Percentiles rank a stretch among this genome's conserved stretches.
These are phyloP conservation scores for Wallacemonas sp. DNA, from an alignment of 208 protist species.

Conservation along the genomic window DNA sequence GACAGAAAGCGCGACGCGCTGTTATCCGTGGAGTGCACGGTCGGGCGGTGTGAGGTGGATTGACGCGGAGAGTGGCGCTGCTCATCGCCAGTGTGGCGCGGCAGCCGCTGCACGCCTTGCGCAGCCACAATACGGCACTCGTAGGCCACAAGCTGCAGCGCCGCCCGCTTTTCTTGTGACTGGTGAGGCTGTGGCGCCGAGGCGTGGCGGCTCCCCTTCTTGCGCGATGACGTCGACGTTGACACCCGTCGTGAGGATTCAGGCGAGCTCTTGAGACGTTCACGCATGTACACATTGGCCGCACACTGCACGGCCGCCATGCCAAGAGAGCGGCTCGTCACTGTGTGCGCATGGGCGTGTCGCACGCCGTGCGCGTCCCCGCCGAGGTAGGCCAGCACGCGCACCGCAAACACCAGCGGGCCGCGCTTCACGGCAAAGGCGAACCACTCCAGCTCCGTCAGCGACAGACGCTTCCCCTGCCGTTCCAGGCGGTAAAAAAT, in stretches of 20 bases:
- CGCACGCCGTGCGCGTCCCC: background rate
- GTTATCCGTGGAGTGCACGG: background rate
- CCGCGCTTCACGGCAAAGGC: conserved; percentile 37
- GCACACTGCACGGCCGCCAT: conserved; percentile 29
- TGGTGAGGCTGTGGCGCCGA: background rate
- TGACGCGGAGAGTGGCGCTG: background rate
- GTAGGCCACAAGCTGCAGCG: background rate
- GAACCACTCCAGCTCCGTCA: conserved; percentile 54
- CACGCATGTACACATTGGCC: conserved; percentile 19
- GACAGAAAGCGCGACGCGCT: background rate
- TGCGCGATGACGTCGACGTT: background rate
- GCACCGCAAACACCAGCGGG: conserved; percentile 37
- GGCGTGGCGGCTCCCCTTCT: background rate
- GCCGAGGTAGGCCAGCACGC: conserved; percentile 28
- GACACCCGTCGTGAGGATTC: too few species aligned
- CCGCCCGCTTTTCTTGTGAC: too few species aligned
- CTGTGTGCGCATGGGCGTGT: background rate
- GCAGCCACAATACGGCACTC: conserved; percentile 11
- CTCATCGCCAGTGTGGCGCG: background rate
- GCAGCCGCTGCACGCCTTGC: background rate
- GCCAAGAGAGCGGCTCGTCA: conserved; percentile 27
- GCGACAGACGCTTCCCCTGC: conserved; percentile 24
- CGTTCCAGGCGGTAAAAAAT: conserved; percentile 48
- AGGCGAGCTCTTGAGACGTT: too few species aligned
- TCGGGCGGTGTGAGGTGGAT: too few species aligned